phyloP scores from a whole-genome alignment of 805 yeast genomes.

The Candida verbasci region DNA sequence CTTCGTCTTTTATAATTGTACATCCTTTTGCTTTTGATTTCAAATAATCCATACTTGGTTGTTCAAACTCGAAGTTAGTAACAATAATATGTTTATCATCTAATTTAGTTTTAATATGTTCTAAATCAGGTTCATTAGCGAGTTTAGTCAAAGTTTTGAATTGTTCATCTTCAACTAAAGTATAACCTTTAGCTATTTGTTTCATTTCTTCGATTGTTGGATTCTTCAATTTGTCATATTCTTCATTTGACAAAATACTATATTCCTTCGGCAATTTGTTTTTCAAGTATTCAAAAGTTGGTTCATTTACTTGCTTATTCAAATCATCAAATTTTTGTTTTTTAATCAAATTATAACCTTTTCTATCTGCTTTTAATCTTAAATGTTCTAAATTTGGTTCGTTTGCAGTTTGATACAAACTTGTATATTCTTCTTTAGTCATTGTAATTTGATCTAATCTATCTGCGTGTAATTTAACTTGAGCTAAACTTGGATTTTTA shows the following conservation, averaged over 20 bases:
- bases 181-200: slow-evolving; percentile 6
- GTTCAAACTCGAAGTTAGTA: background rate
- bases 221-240: slow-evolving; percentile 10
- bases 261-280: background rate
- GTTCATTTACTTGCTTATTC: slow-evolving; percentile 14
- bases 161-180: slow-evolving; percentile 1
- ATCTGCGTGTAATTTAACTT: slow-evolving; percentile 32
- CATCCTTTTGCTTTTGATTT: slow-evolving; percentile 10
- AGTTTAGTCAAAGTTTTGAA: slow-evolving; percentile 14
- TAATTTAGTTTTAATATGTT: slow-evolving; percentile 12
- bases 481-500: slow-evolving; percentile 28
- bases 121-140: slow-evolving; percentile 21
- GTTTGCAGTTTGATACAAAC: slow-evolving; percentile 22
- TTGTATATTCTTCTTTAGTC: slow-evolving; percentile 27
- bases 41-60: slow-evolving; percentile 18
- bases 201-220: slow-evolving; percentile 17
- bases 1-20: slow-evolving; percentile 12
- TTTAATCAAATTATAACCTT: slow-evolving; percentile 5
- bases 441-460: slow-evolving; percentile 29
- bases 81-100: slow-evolving; percentile 2
- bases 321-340: slow-evolving; percentile 2
- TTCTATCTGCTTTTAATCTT: slow-evolving; percentile 12
- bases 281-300: slow-evolving; percentile 15
- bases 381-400: slow-evolving; percentile 26
- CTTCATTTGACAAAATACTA: slow-evolving; percentile 1